Conservation (phyloP, 1,284 basidiomycete species). For the Pseudomicrostroma phylloplanum region DNA sequence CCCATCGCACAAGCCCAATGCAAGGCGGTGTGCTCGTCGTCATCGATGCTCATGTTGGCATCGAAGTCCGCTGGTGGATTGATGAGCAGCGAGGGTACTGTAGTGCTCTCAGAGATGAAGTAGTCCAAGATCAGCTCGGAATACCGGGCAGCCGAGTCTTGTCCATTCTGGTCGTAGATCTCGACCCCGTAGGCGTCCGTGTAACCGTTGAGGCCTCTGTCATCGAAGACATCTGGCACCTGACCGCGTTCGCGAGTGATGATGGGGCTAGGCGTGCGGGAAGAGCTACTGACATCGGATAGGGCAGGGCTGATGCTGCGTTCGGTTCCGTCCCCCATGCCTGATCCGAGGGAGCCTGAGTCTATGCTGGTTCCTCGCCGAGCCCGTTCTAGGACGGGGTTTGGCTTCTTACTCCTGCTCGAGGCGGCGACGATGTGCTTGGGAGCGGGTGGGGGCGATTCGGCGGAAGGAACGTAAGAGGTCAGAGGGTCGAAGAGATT, state of each 20-base stretch:
- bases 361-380: conserved; percentile 45
- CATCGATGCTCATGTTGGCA: conserved; percentile 93
- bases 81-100: conserved; percentile 81
- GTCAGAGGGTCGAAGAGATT: conserved; percentile 83
- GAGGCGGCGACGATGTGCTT: conserved; percentile 66
- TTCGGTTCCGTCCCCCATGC: conserved; percentile 55
- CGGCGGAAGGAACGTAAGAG: conserved; percentile 82
- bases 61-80: conserved; percentile 87
- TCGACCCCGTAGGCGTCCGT: conserved; percentile 19
- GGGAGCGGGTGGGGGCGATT: conserved; percentile 86
- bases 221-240: conserved; percentile 23
- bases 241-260: conserved; percentile 25
- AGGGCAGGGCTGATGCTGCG: conserved; percentile 69
- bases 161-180: not conserved
- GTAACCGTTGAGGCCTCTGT: conserved; percentile 13
- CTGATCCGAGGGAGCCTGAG: conserved; percentile 34
- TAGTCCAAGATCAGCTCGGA: conserved; percentile 96
- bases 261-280: conserved; percentile 75
- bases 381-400: conserved; percentile 33
- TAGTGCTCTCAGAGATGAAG: conserved; percentile 94
- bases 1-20: conserved; percentile 99
- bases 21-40: conserved; percentile 92
- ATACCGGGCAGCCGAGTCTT: conserved; percentile 56
- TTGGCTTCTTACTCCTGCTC: conserved; percentile 37
- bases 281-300: conserved; percentile 75